Percentiles rank a stretch among this genome's conserved stretches.
Evolutionary conservation across 1,139 yeast species (phyloP).

Genomic region (Ogataea hybrid): DNA sequence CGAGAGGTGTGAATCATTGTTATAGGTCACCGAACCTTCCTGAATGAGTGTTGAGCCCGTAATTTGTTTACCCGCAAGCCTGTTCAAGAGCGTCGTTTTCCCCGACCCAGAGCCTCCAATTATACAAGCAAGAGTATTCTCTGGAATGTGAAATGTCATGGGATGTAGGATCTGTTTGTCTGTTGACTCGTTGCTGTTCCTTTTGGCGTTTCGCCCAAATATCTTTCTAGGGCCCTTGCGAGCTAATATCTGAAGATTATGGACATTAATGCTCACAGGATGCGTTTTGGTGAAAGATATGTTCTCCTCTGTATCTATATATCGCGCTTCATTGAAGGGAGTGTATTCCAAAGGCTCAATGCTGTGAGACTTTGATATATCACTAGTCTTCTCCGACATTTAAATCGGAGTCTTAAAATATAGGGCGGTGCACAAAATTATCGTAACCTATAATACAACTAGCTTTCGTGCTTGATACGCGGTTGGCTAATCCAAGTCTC

Average conservation of each 20-base stretch:
- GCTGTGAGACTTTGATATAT: neutral
- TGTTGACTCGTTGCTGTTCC: conserved; percentile 2
- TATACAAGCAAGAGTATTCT: conserved; percentile 61
- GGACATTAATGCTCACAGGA: conserved; percentile 14
- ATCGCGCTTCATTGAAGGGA: too few species aligned
- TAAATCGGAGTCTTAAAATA: neutral
- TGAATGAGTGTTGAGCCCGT: conserved; percentile 25
- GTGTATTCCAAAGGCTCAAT: neutral
- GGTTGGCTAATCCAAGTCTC: conserved; percentile 17
- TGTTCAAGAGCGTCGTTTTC: conserved; percentile 76
- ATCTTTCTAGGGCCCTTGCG: neutral
- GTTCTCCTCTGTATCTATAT: neutral
- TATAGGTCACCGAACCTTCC: conserved; percentile 34
- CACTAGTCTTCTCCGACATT: neutral
- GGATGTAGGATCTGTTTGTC: conserved; percentile 36
- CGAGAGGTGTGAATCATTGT: conserved; percentile 34
- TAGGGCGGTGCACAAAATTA: conserved; percentile 3
- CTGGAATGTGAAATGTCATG: conserved; percentile 53
- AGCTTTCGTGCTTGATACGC: conserved; percentile 3
- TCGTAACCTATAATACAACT: neutral
- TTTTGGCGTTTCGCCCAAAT: conserved; percentile 21
- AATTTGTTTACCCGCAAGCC: conserved; percentile 62
- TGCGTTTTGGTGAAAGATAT: conserved; percentile 14
- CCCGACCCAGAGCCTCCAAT: conserved; percentile 90
- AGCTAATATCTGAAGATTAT: conserved; percentile 6